Percentiles rank a stretch among this genome's conserved stretches.
Conservation (phyloP, 805 yeast genomes). For the Saccharomycopsis oosterbeekiorum region DNA sequence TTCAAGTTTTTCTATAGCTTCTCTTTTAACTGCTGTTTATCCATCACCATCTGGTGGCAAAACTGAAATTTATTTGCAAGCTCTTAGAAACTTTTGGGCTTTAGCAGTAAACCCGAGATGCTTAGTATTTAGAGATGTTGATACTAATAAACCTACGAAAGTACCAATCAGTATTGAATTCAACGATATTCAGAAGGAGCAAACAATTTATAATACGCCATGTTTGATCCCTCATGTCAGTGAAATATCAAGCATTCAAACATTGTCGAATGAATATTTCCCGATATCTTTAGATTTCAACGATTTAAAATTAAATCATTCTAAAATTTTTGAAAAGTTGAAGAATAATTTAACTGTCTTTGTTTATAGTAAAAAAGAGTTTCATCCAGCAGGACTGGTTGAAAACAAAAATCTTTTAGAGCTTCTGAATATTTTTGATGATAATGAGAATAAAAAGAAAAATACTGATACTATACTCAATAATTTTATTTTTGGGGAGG, state of each 20-base stretch:
- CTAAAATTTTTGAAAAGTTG: constrained; percentile 30
- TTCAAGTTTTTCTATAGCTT: constrained; percentile 55
- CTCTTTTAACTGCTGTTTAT: constrained; percentile 63
- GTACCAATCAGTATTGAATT: constrained; percentile 29
- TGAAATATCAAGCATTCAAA: constrained; percentile 37
- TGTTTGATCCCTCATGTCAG: constrained; percentile 55
- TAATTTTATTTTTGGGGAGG: constrained; percentile 2
- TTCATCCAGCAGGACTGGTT: constrained; percentile 21
- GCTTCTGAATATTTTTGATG: constrained; percentile 5
- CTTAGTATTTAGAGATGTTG: constrained; percentile 63
- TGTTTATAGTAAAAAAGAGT: constrained; percentile 39
- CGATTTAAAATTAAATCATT: constrained; percentile 31
- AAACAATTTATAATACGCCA: constrained; percentile 37
- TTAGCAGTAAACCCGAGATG: constrained; percentile 74
- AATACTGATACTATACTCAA: constrained; percentile 4
- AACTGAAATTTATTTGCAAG: constrained; percentile 64
- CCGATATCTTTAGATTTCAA: constrained; percentile 39
- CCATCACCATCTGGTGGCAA: constrained; percentile 34
- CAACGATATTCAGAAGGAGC: constrained; percentile 32
- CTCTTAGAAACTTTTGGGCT: constrained; percentile 85
- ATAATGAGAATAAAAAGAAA: neutral
- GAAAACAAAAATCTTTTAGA: constrained; percentile 1
- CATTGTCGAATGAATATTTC: constrained; percentile 41
- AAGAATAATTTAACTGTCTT: constrained; percentile 37
- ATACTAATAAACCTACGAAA: constrained; percentile 42